A percentile compares a stretch with the other conserved stretches of the same genome.
Evolutionary conservation across 1,139 yeast species (phyloP).

Genomic region (Hyphopichia fennica): DNA sequence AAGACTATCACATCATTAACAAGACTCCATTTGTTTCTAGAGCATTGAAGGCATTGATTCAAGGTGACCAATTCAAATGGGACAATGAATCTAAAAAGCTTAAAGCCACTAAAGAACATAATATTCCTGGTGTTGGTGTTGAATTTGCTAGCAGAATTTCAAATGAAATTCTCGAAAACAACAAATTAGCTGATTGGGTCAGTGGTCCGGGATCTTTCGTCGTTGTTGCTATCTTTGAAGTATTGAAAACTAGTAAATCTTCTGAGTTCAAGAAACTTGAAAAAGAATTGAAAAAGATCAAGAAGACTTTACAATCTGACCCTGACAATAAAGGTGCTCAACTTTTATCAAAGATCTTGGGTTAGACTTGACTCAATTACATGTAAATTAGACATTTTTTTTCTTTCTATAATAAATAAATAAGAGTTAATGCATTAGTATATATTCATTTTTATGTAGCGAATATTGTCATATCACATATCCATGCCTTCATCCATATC

Average conservation of each 20-base stretch:
- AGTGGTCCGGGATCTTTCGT: constrained; percentile 80
- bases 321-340: constrained; percentile 77
- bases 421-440: background rate
- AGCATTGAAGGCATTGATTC: constrained; percentile 74
- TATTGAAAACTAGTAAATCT: constrained; percentile 33
- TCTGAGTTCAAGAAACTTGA: constrained; percentile 45
- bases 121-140: constrained; percentile 59
- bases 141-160: constrained; percentile 58
- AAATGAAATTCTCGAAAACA: constrained; percentile 47
- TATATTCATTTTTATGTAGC: background rate
- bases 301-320: constrained; percentile 49
- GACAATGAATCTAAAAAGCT: constrained; percentile 71
- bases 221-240: constrained; percentile 67
- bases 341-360: constrained; percentile 48
- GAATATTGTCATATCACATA: background rate
- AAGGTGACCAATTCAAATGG: constrained; percentile 57
- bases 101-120: constrained; percentile 35
- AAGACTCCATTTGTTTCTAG: constrained; percentile 74
- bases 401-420: background rate
- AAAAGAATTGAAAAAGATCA: constrained; percentile 53
- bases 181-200: constrained; percentile 65
- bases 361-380: background rate
- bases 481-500: constrained; percentile 3
- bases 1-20: constrained; percentile 63
- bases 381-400: background rate